These are phyloP conservation scores for Tolypocladium paradoxum DNA, from an alignment of 2,329 filamentous ascomycete species.

Conservation along the genomic window DNA sequence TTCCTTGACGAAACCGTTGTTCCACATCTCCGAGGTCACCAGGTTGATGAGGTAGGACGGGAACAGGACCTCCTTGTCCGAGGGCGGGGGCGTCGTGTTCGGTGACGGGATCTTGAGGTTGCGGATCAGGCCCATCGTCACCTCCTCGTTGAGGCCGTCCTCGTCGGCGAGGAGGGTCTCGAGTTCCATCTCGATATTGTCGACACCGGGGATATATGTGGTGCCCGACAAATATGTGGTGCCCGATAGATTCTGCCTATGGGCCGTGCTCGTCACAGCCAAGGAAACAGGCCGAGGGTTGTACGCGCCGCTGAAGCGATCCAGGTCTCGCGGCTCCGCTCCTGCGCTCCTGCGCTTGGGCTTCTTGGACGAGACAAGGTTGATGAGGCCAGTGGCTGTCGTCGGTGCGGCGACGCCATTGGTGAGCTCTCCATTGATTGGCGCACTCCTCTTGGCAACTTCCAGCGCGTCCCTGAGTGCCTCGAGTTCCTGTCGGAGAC, in stretches of 20 bases:
- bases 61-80: constrained; percentile 97
- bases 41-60: constrained; percentile 98
- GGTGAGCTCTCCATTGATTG: constrained; percentile 53
- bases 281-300: constrained; percentile 94
- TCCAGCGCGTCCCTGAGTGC: constrained; percentile 91
- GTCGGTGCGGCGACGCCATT: constrained; percentile 35
- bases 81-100: constrained; percentile 75
- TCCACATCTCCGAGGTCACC: constrained; percentile 99
- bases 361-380: constrained; percentile 93
- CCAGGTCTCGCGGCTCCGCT: constrained; percentile 71
- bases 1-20: constrained; percentile 99
- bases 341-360: constrained; percentile 89
- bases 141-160: constrained; percentile 91
- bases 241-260: constrained; percentile 61
- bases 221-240: constrained; percentile 67
- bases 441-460: constrained; percentile 65
- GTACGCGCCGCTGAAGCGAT: constrained; percentile 85
- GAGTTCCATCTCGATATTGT: constrained; percentile 90
- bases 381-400: constrained; percentile 72
- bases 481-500: constrained; percentile 75
- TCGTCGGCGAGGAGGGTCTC: constrained; percentile 91
- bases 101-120: constrained; percentile 94
- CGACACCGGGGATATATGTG: constrained; percentile 68
- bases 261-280: constrained; percentile 61
- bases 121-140: constrained; percentile 88